Evolutionary conservation across 2,329 filamentous ascomycete species (phyloP), one percentile per base, ranked within the genome.

Genomic region (Colletotrichum sp.): DNA sequence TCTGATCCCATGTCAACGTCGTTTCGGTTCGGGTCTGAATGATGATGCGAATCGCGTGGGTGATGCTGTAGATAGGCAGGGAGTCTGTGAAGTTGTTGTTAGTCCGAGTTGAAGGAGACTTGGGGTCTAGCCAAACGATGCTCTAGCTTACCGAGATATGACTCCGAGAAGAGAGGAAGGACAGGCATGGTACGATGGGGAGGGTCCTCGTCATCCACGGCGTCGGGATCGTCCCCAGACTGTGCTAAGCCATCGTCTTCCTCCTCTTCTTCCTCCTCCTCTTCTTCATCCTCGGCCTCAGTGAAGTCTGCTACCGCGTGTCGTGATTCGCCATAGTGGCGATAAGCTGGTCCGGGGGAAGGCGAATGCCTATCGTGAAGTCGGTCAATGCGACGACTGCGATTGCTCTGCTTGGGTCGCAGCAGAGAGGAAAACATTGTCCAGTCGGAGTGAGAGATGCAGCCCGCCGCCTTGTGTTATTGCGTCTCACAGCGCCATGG

Each of bases 1-100:
- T 89, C 84, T 99, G 96, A 78, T 99, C 96, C 96, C 96, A 99
- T 18, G 95, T 94, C 67, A 99, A 87, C 0, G 95, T 96, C 3
- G 96, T 98, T 86, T 99, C 96, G 84, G 95, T 98, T 82, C 95
- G 93, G 75, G 95, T 90, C 79, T 95, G 91, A 76, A 99, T 93
- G 72, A 98, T 90, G 69, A 96, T 92, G 79, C 96, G 94, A 78
- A 98, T 96, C 36, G 95, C 92, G 85, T 98, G 96, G 32, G 96
- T 98, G 79, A 98, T 92, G 84, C 93, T 94, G 88, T 98, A 98
- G 74, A 98, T 92, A 24, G 96, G 96, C 8, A 98, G 90, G 12
- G 94, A 90, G 86, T 98, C 96, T 96, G 81, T 9, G 55, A 22
- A 13, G 16, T n/a, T 12, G 9, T 8, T 13, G 59, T 71, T 55